phyloP scores from a whole-genome alignment of 345 rosid species.

The Cochlearia excelsa region DNA sequence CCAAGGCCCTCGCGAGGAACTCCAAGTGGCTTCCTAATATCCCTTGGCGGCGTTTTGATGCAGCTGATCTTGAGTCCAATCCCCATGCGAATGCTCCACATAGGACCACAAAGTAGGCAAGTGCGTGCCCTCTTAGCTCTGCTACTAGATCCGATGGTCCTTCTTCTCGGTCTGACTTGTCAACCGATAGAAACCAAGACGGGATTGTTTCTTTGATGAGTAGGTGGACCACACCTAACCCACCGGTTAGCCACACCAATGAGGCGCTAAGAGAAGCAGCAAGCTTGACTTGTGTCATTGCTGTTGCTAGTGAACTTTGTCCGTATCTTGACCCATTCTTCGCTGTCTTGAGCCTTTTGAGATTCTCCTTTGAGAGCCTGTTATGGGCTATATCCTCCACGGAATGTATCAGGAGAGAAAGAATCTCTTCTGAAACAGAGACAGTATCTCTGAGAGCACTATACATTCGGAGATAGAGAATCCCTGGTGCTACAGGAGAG shows the following conservation, averaged over 20 bases:
- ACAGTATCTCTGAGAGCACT: slow-evolving; percentile 69
- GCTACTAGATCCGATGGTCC: slow-evolving; percentile 59
- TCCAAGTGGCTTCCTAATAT: slow-evolving; percentile 67
- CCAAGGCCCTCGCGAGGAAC: slow-evolving; percentile 76
- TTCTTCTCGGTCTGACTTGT: slow-evolving; percentile 49
- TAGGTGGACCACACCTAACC: slow-evolving; percentile 63
- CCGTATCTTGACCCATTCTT: slow-evolving; percentile 66
- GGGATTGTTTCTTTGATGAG: slow-evolving; percentile 83
- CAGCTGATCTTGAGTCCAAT: slow-evolving; percentile 60
- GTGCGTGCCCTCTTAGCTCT: slow-evolving; percentile 76
- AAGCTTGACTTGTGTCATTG: slow-evolving; percentile 73
- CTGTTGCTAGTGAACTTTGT: slow-evolving; percentile 68
- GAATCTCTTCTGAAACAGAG: slow-evolving; percentile 68
- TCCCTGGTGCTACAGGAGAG: slow-evolving; percentile 92
- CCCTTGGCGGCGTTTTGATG: slow-evolving; percentile 67
- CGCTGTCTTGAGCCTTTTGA: slow-evolving; percentile 55
- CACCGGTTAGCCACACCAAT: slow-evolving; percentile 84
- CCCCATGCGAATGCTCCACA: slow-evolving; percentile 96
- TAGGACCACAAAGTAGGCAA: slow-evolving; percentile 73
- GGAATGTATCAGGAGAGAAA: slow-evolving; percentile 75
- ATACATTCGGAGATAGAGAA: slow-evolving; percentile 74
- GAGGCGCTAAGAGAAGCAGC: slow-evolving; percentile 93
- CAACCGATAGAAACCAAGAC: slow-evolving; percentile 84
- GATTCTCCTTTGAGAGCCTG: slow-evolving; percentile 48
- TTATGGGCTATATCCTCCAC: slow-evolving; percentile 67